Conservation (phyloP, 768 basidiomycete species). For the Termitomyces eurrhizus region DNA sequence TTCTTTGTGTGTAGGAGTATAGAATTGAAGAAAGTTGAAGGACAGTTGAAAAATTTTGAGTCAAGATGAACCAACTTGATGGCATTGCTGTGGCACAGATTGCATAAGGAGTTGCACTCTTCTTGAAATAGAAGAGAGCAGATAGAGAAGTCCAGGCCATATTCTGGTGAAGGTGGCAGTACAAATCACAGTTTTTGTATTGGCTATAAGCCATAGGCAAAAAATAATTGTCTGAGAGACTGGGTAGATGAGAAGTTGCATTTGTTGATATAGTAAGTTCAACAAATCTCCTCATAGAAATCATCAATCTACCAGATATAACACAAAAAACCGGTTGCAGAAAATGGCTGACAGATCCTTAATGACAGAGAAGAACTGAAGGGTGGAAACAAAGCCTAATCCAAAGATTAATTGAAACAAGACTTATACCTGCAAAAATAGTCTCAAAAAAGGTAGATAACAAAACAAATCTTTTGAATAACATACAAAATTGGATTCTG, state of each 20-base stretch:
- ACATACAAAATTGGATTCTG: no score
- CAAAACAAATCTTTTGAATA: no score
- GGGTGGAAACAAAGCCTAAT: no score
- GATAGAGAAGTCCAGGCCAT: not conserved
- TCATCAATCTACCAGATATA: no score
- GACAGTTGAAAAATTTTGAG: not conserved
- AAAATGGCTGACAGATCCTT: no score
- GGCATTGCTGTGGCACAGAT: not conserved
- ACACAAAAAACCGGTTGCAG: no score
- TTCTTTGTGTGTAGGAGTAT: not conserved
- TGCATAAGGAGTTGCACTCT: not conserved
- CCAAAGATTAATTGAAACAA: no score
- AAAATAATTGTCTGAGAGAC: not conserved
- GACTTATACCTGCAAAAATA: no score
- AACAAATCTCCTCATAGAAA: no score
- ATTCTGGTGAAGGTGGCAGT: not conserved
- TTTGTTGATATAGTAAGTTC: not conserved
- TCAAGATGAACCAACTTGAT: not conserved
- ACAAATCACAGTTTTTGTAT: not conserved
- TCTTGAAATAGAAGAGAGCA: not conserved
- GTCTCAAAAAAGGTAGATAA: no score
- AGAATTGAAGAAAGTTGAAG: not conserved
- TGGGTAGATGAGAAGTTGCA: not conserved
- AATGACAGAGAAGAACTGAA: no score
- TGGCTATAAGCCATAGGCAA: not conserved